phyloP scores from a whole-genome alignment of 2,329 filamentous ascomycete species.

The Alternaria alternata region DNA sequence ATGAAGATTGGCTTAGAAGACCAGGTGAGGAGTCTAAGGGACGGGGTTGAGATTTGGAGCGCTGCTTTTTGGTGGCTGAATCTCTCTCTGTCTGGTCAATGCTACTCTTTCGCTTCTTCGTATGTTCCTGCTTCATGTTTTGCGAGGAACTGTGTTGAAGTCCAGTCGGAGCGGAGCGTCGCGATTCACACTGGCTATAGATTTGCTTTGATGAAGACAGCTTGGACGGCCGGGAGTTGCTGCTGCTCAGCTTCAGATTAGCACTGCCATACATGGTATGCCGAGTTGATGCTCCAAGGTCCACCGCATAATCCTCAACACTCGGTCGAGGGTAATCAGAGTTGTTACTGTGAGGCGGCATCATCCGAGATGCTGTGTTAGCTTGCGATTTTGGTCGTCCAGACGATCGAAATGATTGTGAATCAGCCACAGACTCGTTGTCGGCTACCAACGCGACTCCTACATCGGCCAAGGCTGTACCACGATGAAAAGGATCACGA shows the following conservation, averaged over 20 bases:
- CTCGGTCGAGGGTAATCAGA: not conserved
- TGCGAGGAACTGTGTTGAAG: not conserved
- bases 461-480: not conserved
- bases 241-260: not conserved
- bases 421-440: slow-evolving; percentile 1
- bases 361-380: slow-evolving; percentile 44
- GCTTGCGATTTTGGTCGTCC: slow-evolving; percentile 41
- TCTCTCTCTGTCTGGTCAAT: not conserved
- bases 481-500: not conserved
- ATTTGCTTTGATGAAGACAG: slow-evolving; percentile 6
- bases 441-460: not conserved
- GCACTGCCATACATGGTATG: not conserved
- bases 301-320: not conserved
- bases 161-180: not conserved
- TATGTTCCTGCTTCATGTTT: not conserved
- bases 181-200: not conserved
- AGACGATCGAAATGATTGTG: slow-evolving; percentile 16
- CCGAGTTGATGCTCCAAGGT: not conserved
- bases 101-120: slow-evolving; percentile 22
- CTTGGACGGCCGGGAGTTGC: not conserved
- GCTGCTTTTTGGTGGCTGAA: slow-evolving; percentile 17
- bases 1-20: not conserved
- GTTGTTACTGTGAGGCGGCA: slow-evolving; percentile 16
- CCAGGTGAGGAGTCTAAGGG: not conserved
- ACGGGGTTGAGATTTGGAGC: slow-evolving; percentile 5